phyloP scores from a whole-genome alignment of 2,329 filamentous ascomycete genomes.

The Neurospora crassa region DNA sequence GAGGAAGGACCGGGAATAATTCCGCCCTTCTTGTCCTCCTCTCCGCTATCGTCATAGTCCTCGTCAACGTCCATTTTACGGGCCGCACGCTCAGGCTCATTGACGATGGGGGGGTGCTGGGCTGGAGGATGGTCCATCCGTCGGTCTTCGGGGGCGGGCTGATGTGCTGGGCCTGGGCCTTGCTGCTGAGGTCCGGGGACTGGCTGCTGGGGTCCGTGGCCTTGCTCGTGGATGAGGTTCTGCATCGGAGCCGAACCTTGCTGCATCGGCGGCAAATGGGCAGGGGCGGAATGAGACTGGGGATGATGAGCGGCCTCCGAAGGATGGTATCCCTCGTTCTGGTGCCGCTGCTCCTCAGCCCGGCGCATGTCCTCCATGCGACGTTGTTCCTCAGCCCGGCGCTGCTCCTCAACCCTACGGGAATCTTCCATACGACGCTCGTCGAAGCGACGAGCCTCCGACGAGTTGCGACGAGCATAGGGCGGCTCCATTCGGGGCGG shows the following conservation, averaged over 20 bases:
- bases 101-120: conserved; percentile 40
- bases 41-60: conserved; percentile 90
- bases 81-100: conserved; percentile 73
- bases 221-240: conserved; percentile 39
- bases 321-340: conserved; percentile 75
- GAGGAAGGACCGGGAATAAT: conserved; percentile 29
- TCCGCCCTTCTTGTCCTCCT: conserved; percentile 63
- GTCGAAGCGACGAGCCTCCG: conserved; percentile 57
- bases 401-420: conserved; percentile 43
- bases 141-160: conserved; percentile 42
- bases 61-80: conserved; percentile 97
- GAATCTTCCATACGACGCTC: conserved; percentile 53
- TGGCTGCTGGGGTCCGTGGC: conserved; percentile 29
- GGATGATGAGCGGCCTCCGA: conserved; percentile 88
- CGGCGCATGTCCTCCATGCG: conserved; percentile 44
- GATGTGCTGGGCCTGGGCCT: conserved; percentile 30
- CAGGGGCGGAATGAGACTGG: conserved; percentile 48
- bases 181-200: conserved; percentile 26
- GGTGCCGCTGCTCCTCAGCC: conserved; percentile 55
- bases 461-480: conserved; percentile 65
- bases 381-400: conserved; percentile 46
- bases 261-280: conserved; percentile 55
- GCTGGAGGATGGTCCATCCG: conserved; percentile 36
- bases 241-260: conserved; percentile 44
- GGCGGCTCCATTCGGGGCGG: conserved; percentile 49